A percentile compares a stretch with the other conserved stretches of the same genome.
Evolutionary conservation across 495 filamentous ascomycete genomes (phyloP).

Genomic region (Lasiosphaeria hispida): DNA sequence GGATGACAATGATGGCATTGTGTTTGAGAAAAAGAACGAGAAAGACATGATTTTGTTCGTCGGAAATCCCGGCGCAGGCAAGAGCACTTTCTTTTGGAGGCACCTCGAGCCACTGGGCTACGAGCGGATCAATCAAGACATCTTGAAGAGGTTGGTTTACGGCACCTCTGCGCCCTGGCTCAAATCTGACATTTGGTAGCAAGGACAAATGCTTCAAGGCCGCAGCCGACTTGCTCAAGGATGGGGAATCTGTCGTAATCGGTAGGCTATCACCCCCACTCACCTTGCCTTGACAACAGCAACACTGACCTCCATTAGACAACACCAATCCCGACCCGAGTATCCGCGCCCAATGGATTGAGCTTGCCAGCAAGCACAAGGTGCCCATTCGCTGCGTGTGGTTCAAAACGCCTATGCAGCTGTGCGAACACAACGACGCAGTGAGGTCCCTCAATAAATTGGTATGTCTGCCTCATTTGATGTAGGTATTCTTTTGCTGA

Average conservation of each 20-base stretch:
- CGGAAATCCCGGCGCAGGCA: constrained; percentile 84
- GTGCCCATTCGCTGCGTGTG: constrained; percentile 83
- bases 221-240: constrained; percentile 60
- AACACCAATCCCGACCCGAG: constrained; percentile 87
- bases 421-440: constrained; percentile 89
- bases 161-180: not conserved
- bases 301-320: constrained; percentile 50
- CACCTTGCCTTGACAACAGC: not conserved
- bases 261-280: constrained; percentile 38
- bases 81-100: constrained; percentile 85
- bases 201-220: constrained; percentile 79
- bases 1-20: constrained; percentile 15
- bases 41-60: constrained; percentile 81
- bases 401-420: constrained; percentile 66
- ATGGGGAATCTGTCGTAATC: constrained; percentile 67
- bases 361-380: constrained; percentile 64
- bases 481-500: not conserved
- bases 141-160: constrained; percentile 67
- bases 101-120: constrained; percentile 77
- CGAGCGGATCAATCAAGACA: constrained; percentile 86
- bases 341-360: constrained; percentile 70
- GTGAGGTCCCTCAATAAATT: constrained; percentile 70
- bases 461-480: constrained; percentile 35
- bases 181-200: constrained; percentile 11
- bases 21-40: constrained; percentile 61